These are phyloP conservation scores for Blepharisma stoltei DNA, from an alignment of 73 alveolate species.

Conservation along the genomic window DNA sequence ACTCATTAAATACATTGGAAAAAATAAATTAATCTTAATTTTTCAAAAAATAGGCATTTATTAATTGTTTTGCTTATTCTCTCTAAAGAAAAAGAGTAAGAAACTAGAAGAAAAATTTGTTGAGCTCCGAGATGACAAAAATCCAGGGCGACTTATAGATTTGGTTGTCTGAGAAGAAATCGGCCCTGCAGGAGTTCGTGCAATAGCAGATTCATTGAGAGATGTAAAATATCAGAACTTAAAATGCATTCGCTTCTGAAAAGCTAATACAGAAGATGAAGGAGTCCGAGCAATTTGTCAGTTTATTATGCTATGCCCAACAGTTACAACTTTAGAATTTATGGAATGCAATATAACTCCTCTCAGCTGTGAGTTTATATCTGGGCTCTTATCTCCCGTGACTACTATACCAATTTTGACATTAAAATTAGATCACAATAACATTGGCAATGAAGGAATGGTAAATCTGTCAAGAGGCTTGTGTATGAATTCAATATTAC, in stretches of 20 bases:
- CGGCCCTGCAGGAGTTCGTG: conserved; percentile 29
- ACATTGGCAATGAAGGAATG: conserved; percentile 52
- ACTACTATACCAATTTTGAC: conserved; percentile 36
- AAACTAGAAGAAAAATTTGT: conserved; percentile 22
- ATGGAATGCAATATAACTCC: conserved; percentile 52
- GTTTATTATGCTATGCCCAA: conserved; percentile 39
- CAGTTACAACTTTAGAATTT: conserved; percentile 46
- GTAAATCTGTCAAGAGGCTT: conserved; percentile 44
- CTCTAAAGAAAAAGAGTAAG: no score
- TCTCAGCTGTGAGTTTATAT: conserved; percentile 50
- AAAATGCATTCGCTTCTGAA: conserved; percentile 49
- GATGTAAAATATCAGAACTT: conserved; percentile 28
- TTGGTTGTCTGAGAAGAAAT: conserved; percentile 17
- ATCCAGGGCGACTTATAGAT: conserved; percentile 19
- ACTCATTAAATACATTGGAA: no score
- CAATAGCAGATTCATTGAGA: conserved; percentile 16
- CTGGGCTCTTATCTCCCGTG: conserved; percentile 43
- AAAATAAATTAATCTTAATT: no score
- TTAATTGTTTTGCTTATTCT: no score
- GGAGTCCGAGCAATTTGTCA: conserved; percentile 49
- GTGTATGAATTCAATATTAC: conserved; percentile 41
- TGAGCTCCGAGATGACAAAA: conserved; percentile 31
- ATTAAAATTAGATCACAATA: conserved; percentile 50
- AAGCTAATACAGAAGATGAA: conserved; percentile 56
- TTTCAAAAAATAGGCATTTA: no score